Evolutionary conservation across 73 alveolate genomes (phyloP).

Genomic region (Stentor roeselii): DNA sequence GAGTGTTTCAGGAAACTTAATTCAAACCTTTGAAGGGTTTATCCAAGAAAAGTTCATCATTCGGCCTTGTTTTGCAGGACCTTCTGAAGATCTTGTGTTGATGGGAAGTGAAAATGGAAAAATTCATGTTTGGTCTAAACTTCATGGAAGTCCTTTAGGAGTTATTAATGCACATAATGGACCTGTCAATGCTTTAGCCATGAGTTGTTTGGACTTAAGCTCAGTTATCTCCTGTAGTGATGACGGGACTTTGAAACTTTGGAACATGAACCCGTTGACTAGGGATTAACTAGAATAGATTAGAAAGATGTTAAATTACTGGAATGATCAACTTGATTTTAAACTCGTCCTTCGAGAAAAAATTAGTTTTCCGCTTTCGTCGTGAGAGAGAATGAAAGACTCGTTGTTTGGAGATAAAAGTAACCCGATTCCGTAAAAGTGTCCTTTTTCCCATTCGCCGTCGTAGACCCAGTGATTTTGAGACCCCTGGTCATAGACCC

Average conservation of each 20-base stretch:
- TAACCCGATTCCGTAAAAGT: too few species aligned
- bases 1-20: background rate
- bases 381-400: too few species aligned
- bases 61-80: constrained; percentile 5
- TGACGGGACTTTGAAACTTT: constrained; percentile 1
- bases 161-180: background rate
- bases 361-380: too few species aligned
- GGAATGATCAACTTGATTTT: too few species aligned
- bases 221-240: constrained; percentile 1
- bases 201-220: too few species aligned
- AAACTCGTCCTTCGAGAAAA: too few species aligned
- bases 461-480: too few species aligned
- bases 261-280: background rate
- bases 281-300: too few species aligned
- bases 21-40: background rate
- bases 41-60: background rate
- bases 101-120: constrained; percentile 13
- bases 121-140: background rate
- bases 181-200: constrained; percentile 5
- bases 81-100: background rate
- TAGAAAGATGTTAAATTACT: too few species aligned
- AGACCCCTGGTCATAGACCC: too few species aligned
- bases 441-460: too few species aligned
- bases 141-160: constrained; percentile 10
- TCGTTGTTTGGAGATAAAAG: too few species aligned